phyloP scores from a whole-genome alignment of 2,329 filamentous ascomycete species.

The Trichoderma sp. region DNA sequence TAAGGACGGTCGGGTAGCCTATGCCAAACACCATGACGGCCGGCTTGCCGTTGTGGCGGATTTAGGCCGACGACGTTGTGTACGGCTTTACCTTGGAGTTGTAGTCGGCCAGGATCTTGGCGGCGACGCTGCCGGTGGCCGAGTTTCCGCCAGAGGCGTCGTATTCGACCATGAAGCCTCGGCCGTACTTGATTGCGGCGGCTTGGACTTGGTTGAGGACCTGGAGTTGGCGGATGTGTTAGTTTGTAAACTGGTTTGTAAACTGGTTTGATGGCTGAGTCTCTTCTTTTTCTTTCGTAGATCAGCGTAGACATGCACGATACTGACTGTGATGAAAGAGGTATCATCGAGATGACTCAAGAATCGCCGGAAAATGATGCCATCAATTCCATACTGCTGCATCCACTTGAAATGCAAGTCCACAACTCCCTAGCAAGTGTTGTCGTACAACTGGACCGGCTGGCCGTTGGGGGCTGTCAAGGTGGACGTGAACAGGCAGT shows the following conservation, averaged over 20 bases:
- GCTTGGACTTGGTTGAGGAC: constrained; percentile 17
- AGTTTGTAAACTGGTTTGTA: not conserved
- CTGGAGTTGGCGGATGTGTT: not conserved
- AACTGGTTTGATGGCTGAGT: not conserved
- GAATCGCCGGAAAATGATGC: constrained; percentile 11
- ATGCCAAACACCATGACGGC: constrained; percentile 15
- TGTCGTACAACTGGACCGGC: constrained; percentile 11
- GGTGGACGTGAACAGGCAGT: not conserved
- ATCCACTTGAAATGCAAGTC: constrained; percentile 16
- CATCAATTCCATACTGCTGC: constrained; percentile 13
- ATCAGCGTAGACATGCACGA: not conserved
- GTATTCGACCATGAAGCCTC: constrained; percentile 17
- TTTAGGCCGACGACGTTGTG: constrained; percentile 12
- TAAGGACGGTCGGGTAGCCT: not conserved
- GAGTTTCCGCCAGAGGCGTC: constrained; percentile 13
- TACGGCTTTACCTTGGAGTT: constrained; percentile 8
- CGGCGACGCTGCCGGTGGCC: constrained; percentile 2
- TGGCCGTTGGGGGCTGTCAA: constrained; percentile 10
- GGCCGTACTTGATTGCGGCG: constrained; percentile 11
- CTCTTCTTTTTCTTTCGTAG: not conserved
- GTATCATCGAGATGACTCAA: constrained; percentile 1
- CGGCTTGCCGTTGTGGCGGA: constrained; percentile 11
- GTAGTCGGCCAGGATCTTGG: constrained; percentile 8
- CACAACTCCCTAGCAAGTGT: constrained; percentile 11
- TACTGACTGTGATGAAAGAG: constrained; percentile 7